A percentile compares a stretch with the other conserved stretches of the same genome.
Evolutionary conservation across 805 yeast species (phyloP).

Genomic region (Pichia membranifaciens): DNA sequence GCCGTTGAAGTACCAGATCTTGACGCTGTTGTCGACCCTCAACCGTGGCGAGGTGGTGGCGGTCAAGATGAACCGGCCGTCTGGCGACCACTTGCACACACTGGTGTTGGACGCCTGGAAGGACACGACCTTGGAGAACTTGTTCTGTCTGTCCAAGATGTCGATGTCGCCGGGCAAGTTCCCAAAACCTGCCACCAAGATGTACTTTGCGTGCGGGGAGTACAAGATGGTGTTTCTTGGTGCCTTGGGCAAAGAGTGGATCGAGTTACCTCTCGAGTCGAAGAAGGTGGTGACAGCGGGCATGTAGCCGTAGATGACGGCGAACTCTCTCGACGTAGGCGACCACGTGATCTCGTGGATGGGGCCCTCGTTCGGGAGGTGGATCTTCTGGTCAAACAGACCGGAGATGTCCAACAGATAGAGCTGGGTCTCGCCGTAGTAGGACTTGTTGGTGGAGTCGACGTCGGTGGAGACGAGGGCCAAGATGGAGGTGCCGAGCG

Average conservation of each 20-base stretch:
- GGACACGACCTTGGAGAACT: conserved; percentile 70
- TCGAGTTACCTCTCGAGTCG: conserved; percentile 86
- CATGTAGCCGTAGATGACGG: conserved; percentile 96
- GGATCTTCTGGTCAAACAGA: conserved; percentile 81
- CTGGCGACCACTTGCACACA: conserved; percentile 98
- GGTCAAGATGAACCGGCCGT: conserved; percentile 86
- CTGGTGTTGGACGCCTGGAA: conserved; percentile 92
- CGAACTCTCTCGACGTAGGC: conserved; percentile 93
- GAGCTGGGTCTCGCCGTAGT: conserved; percentile 93
- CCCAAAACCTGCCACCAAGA: conserved; percentile 95
- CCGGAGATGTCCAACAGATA: conserved; percentile 91
- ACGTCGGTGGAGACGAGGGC: conserved; percentile 95
- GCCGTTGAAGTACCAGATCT: conserved; percentile 90
- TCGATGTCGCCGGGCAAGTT: conserved; percentile 96
- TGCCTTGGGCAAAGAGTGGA: conserved; percentile 76
- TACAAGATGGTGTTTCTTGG: conserved; percentile 86
- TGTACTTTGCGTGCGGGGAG: conserved; percentile 90
- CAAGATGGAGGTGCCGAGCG: conserved; percentile 86
- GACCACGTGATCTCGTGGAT: conserved; percentile 98
- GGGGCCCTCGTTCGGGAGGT: conserved; percentile 89
- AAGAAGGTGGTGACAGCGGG: conserved; percentile 94
- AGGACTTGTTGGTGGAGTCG: conserved; percentile 87
- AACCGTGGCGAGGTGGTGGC: conserved; percentile 97
- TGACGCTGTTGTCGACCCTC: conserved; percentile 92
- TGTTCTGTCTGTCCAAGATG: conserved; percentile 84